Base-by-base conservation (phyloP, 2,329 filamentous ascomycete genomes). In the Trichoderma afroharzianum region DNA sequence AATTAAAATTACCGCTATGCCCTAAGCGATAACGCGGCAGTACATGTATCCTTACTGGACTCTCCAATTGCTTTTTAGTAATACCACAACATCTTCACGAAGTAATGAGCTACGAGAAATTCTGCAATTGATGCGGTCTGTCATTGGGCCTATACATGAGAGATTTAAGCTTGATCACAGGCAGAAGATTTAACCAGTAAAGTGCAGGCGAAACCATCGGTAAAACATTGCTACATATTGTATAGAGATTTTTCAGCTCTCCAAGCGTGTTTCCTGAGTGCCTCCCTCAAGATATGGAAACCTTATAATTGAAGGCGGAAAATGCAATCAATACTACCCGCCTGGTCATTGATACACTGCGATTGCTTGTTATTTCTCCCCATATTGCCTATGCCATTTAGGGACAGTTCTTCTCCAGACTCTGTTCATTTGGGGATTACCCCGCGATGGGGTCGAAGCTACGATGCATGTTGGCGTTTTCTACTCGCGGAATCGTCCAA, bases 121-220 rank as follows among this genome's bases (percentile, higher is more conserved):
- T 43, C 39, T 9, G 15, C 0, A 43, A 43, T 39, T 0, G 36
- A 39, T 43, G 18, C n/a, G 39, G 3, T n/a, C 15, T n/a, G 7
- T 1, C 39, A 43, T 43, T 43, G 3, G 15, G 9, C 9, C 39
- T 43, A 43, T 43, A n/a, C 39, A 7, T 43, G 39, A n/a, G 39
- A 43, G 39, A 9, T 9, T 43, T 43, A n/a, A 43, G 18, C 36
- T 43, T 9, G 0, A 43, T 43, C 0, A n/a, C 7, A 1, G 1
- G 3, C 3, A 9, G 39, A 18, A 4, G 0, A 4, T 43, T 43
- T n/a, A 0, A 18, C 9, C 39, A 43, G 15, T 18, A 43, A 9
- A 4, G 7, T 2, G 4, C 15, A 9, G 7, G 3, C 36, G 1
- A 43, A 3, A 18, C 2, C 3, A 3, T n/a, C 9, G 7, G 6